Base-by-base conservation (phyloP, 441 rosid genomes). In the Flueggea neowawraea region DNA sequence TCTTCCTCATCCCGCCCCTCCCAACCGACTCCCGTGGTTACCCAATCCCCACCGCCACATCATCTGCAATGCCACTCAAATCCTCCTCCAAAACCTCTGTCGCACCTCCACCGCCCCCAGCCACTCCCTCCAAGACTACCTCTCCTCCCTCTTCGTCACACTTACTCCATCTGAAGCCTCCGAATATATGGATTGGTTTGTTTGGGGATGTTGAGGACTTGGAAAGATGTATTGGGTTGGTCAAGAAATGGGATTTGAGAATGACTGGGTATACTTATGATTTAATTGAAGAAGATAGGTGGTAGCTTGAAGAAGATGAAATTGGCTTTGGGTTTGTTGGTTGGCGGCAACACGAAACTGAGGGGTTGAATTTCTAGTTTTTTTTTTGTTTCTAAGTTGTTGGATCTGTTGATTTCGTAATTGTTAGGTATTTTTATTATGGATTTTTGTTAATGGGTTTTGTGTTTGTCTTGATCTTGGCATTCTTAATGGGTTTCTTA, bases 161-260 rank as follows among this genome's bases (percentile, higher is more conserved):
- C 86, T 94, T 64, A 84, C 98, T 55, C 72, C 82, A 58, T 43
- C 79, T 44, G 98, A 94, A 73, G 86, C 83, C 74, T 94, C 97
- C 54, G 6, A 94, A 94, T 66, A 78, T 94, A 49, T 62, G 89
- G 58, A 84, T 94, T 1, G 95, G 97, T 28, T 73, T 86, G 54
- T 84, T 89, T 45, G 89, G 85, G 28, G 60, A 69, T 32, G 57
- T 73, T 0, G 80, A 79, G 61, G 94, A 94, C 58, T 62, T 94
- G 69, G 76, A 81, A 43, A 73, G 48, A 62, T 89, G 94, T 53
- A 48, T 83, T 16, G 79, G 69, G 54, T 65, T 94, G 71, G 68
- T 88, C 32, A 73, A 77, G 76, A 86, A 83, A 60, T 91, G 99
- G 99, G 90, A 65, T 4, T 64, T 94, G 72, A 82, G 73, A 66